Conservation (phyloP, 2,329 filamentous ascomycete genomes). For the Ophiostoma tasmaniense region DNA sequence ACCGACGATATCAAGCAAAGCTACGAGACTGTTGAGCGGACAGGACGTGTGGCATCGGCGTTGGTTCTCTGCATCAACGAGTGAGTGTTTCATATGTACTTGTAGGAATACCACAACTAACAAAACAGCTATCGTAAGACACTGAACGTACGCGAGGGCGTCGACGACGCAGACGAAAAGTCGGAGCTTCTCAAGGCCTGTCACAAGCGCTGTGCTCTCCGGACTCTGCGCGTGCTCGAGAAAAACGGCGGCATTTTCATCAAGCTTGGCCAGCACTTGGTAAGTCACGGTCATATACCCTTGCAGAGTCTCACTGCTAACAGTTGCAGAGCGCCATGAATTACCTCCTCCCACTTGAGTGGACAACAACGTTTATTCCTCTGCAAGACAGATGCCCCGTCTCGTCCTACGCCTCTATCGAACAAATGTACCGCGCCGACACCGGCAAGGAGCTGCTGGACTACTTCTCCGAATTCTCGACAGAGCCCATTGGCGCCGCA, state of each 20-base stretch:
- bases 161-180: conserved; percentile 55
- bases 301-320: conserved; percentile 18
- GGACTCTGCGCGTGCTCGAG: conserved; percentile 80
- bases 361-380: conserved; percentile 92
- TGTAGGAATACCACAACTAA: not conserved
- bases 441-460: conserved; percentile 72
- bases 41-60: conserved; percentile 66
- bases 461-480: conserved; percentile 77
- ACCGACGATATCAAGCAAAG: conserved; percentile 65
- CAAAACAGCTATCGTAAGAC: conserved; percentile 70
- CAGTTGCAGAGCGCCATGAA: conserved; percentile 71
- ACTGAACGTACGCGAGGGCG: conserved; percentile 59
- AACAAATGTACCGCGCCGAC: conserved; percentile 76
- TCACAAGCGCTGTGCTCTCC: conserved; percentile 84
- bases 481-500: conserved; percentile 77
- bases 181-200: conserved; percentile 67
- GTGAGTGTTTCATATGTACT: conserved; percentile 38
- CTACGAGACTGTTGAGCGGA: conserved; percentile 67
- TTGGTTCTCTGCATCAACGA: conserved; percentile 81
- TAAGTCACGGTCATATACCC: conserved; percentile 26
- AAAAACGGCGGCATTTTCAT: conserved; percentile 98
- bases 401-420: conserved; percentile 78
- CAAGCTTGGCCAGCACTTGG: conserved; percentile 89
- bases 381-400: conserved; percentile 93
- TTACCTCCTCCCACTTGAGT: conserved; percentile 82